Evolutionary conservation across 768 basidiomycete genomes (phyloP).

Genomic region (Sporobolomyces phaffii): DNA sequence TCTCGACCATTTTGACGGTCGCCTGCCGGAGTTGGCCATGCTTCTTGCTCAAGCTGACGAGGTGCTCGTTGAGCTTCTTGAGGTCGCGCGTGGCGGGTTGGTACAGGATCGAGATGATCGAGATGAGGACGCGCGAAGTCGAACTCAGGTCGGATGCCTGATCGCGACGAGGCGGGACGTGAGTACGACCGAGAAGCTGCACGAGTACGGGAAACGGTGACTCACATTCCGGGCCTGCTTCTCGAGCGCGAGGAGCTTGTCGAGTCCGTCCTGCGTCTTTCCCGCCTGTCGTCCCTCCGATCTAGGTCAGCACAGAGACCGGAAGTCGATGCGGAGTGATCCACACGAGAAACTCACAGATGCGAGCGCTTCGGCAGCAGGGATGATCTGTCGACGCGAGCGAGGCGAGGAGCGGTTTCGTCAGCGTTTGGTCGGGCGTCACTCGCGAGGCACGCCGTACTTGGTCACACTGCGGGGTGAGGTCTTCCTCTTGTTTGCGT

Average conservation of each 20-base stretch:
- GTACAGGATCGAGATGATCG: constrained; percentile 66
- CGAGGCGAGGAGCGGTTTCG: neutral
- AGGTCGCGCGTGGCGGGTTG: constrained; percentile 54
- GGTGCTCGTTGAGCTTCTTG: constrained; percentile 48
- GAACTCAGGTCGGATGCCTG: constrained; percentile 88
- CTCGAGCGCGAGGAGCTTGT: constrained; percentile 80
- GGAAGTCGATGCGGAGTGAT: no score
- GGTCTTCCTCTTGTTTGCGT: constrained; percentile 33
- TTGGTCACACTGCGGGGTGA: constrained; percentile 34
- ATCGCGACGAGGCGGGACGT: no score
- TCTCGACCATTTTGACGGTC: constrained; percentile 86
- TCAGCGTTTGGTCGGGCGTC: neutral
- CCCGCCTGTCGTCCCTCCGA: constrained; percentile 55
- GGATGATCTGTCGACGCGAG: constrained; percentile 21
- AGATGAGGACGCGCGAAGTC: constrained; percentile 77
- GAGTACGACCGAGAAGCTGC: neutral
- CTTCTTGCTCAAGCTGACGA: constrained; percentile 76
- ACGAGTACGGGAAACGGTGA: constrained; percentile 9
- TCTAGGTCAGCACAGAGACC: no score
- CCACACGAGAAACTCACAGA: neutral
- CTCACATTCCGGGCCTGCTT: constrained; percentile 92
- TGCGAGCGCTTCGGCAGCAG: constrained; percentile 26
- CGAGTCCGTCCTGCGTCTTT: constrained; percentile 72
- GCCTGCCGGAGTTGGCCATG: constrained; percentile 92
- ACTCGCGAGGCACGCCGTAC: neutral